Evolutionary conservation across 129 eudicot species (phyloP).

Genomic region (Glebionis coronaria): DNA sequence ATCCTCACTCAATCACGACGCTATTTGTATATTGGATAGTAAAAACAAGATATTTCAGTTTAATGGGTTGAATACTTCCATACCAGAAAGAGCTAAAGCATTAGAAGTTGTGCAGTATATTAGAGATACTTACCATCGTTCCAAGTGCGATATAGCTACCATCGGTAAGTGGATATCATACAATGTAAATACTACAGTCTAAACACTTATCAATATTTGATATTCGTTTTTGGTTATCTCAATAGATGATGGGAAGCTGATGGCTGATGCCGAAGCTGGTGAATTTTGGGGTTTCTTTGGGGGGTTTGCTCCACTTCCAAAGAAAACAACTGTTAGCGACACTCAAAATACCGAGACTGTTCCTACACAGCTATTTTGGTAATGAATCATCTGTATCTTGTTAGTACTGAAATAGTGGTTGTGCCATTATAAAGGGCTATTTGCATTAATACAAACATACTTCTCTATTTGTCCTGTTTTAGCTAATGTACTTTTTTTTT

Average conservation of each 20-base stretch:
- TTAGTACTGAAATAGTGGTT: too few relatives aligned
- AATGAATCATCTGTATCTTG: conserved; percentile 10
- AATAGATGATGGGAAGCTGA: conserved; percentile 81
- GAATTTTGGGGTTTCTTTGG: conserved; percentile 95
- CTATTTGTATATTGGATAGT: conserved; percentile 69
- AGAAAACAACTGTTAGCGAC: conserved; percentile 47
- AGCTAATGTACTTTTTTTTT: too few relatives aligned
- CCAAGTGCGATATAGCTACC: conserved; percentile 81
- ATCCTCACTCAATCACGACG: conserved; percentile 86
- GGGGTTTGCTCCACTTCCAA: conserved; percentile 96
- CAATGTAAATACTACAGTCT: not conserved
- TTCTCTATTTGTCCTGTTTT: too few relatives aligned
- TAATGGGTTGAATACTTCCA: conserved; percentile 78
- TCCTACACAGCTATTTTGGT: conserved; percentile 62
- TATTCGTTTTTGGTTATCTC: conserved; percentile 1
- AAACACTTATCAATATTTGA: not conserved
- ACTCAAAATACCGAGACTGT: conserved; percentile 31
- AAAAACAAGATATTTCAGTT: conserved; percentile 83
- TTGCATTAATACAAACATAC: too few relatives aligned
- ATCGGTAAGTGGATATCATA: conserved; percentile 49
- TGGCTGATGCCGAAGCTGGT: conserved; percentile 97
- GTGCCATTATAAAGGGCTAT: too few relatives aligned
- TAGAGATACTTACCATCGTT: conserved; percentile 75
- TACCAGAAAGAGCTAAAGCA: conserved; percentile 96
- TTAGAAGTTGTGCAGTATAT: conserved; percentile 88